phyloP scores from a whole-genome alignment of 1,284 basidiomycete species.

The Kalmanozyma brasiliensis region DNA sequence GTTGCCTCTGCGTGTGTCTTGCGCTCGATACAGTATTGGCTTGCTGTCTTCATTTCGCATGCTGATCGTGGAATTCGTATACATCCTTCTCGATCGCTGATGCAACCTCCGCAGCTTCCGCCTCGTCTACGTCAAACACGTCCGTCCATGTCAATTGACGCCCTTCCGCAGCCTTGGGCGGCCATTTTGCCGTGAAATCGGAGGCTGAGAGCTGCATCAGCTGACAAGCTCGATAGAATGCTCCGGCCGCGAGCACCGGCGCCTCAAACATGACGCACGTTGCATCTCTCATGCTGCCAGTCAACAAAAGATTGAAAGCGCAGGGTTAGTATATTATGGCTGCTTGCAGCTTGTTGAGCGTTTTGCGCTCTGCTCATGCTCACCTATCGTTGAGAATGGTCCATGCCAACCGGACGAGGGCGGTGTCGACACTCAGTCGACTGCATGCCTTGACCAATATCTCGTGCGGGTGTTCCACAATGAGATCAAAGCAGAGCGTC shows the following conservation, averaged over 20 bases:
- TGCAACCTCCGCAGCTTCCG: constrained; percentile 52
- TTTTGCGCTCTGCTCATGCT: constrained; percentile 2
- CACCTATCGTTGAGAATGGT: constrained; percentile 55
- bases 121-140: constrained; percentile 60
- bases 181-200: constrained; percentile 37
- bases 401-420: constrained; percentile 54
- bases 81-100: constrained; percentile 55
- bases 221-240: constrained; percentile 58
- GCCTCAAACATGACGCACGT: constrained; percentile 61
- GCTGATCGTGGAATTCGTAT: constrained; percentile 47
- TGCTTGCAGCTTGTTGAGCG: too few species aligned
- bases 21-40: too few species aligned
- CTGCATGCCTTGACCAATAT: constrained; percentile 57
- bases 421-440: constrained; percentile 43
- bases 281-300: constrained; percentile 48
- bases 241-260: constrained; percentile 61
- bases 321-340: constrained; percentile 1
- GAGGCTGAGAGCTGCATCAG: constrained; percentile 33
- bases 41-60: constrained; percentile 17
- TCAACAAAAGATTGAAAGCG: background rate
- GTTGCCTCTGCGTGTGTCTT: too few species aligned
- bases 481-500: constrained; percentile 89
- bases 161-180: constrained; percentile 20
- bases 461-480: constrained; percentile 80
- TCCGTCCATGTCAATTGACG: constrained; percentile 48